Evolutionary conservation across 176 grass and related monocot genomes (phyloP).

Genomic region (Lolium rigidum): DNA sequence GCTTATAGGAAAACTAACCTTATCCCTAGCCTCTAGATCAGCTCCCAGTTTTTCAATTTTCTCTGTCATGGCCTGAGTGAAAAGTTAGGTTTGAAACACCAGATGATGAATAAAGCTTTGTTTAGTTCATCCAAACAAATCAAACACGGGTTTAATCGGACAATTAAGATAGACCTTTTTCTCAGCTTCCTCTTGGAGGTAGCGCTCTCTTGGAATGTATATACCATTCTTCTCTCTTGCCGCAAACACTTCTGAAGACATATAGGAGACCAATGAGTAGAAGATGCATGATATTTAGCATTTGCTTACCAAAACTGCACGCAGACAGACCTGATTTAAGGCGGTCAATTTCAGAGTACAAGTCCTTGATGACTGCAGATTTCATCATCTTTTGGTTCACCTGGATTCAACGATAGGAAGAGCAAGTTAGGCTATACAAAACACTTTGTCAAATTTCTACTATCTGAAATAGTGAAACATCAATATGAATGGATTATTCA

Average conservation of each 20-base stretch:
- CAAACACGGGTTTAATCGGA: neutral
- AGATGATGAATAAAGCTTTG: slow-evolving; percentile 21
- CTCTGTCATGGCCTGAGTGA: slow-evolving; percentile 86
- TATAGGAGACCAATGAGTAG: slow-evolving; percentile 39
- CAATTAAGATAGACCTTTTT: slow-evolving; percentile 76
- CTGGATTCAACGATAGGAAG: slow-evolving; percentile 40
- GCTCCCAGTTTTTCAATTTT: slow-evolving; percentile 89
- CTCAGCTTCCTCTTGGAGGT: slow-evolving; percentile 97
- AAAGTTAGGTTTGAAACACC: slow-evolving; percentile 31
- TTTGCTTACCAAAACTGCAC: slow-evolving; percentile 33
- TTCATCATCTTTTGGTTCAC: slow-evolving; percentile 99
- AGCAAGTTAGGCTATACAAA: slow-evolving; percentile 35
- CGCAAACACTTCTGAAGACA: slow-evolving; percentile 87
- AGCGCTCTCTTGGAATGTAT: slow-evolving; percentile 94
- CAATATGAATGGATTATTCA: slow-evolving; percentile 21
- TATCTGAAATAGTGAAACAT: slow-evolving; percentile 16
- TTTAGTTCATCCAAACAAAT: slow-evolving; percentile 25
- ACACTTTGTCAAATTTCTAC: slow-evolving; percentile 12
- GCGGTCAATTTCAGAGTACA: slow-evolving; percentile 94
- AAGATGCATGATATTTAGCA: slow-evolving; percentile 33
- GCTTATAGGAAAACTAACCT: slow-evolving; percentile 60
- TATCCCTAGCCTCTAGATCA: slow-evolving; percentile 96
- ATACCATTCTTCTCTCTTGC: slow-evolving; percentile 99
- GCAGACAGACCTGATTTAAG: slow-evolving; percentile 90
- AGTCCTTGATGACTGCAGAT: slow-evolving; percentile 95